A percentile compares a stretch with the other conserved stretches of the same genome.
Conservation (phyloP, 768 basidiomycete genomes). For the Boletus huronensis region DNA sequence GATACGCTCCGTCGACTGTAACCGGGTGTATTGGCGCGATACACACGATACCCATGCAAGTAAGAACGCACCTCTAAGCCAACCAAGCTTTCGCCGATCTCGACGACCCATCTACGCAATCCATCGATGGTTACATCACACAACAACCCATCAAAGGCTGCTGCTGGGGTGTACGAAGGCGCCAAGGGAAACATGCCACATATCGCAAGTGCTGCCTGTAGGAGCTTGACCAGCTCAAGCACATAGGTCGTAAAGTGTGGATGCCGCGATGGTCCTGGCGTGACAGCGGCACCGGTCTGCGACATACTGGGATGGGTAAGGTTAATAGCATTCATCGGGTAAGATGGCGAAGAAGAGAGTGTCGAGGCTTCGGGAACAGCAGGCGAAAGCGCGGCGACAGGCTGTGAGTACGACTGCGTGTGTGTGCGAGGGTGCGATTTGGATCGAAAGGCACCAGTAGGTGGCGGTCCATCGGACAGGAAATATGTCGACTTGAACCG, state of each 20-base stretch:
- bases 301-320: conserved; percentile 14
- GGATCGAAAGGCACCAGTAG: conserved; percentile 22
- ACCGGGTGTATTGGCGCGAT: not conserved
- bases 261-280: conserved; percentile 21
- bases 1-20: conserved; percentile 65
- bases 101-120: conserved; percentile 62
- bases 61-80: conserved; percentile 51
- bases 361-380: conserved; percentile 18
- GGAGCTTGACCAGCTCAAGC: conserved; percentile 69
- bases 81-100: conserved; percentile 59
- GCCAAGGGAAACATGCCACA: conserved; percentile 60
- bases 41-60: not conserved
- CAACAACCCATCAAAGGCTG: conserved; percentile 59
- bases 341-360: conserved; percentile 25
- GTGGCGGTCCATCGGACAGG: conserved; percentile 41
- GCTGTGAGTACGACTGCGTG: conserved; percentile 29
- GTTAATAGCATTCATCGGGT: conserved; percentile 14
- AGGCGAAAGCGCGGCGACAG: conserved; percentile 22
- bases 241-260: conserved; percentile 61
- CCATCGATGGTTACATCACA: conserved; percentile 77
- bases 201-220: conserved; percentile 67
- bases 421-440: conserved; percentile 32
- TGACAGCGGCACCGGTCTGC: conserved; percentile 7
- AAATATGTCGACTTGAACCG: conserved; percentile 72
- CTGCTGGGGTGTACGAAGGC: conserved; percentile 6